These are phyloP conservation scores for Claviceps digitariae DNA, from an alignment of 2,329 filamentous ascomycete species.

Conservation along the genomic window DNA sequence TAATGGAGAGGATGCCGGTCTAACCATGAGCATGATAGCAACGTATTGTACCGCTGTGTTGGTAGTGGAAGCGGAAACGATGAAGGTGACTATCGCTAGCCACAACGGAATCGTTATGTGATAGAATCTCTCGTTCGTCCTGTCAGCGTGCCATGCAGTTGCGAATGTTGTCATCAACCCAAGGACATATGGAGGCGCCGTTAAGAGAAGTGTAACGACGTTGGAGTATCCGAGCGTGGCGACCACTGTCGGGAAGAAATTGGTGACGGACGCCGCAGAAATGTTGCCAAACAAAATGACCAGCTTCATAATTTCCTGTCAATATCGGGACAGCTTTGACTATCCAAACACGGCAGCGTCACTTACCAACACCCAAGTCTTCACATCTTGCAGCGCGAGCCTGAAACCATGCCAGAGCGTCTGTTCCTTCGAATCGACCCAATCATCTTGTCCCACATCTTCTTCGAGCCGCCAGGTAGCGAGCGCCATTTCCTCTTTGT, in stretches of 20 bases:
- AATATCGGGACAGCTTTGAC: background rate
- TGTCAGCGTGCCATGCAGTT: constrained; percentile 60
- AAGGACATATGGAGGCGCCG: constrained; percentile 51
- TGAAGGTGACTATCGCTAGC: constrained; percentile 50
- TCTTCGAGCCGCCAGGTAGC: constrained; percentile 49
- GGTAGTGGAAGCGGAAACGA: constrained; percentile 52
- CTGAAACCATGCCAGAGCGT: constrained; percentile 40
- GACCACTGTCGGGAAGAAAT: constrained; percentile 61
- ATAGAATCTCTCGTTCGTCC: constrained; percentile 55
- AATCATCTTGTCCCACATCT: constrained; percentile 52
- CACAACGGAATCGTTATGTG: constrained; percentile 51
- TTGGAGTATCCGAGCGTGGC: constrained; percentile 49
- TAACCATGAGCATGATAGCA: constrained; percentile 57
- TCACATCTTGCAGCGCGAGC: constrained; percentile 42
- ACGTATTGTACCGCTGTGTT: constrained; percentile 49
- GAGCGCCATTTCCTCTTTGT: constrained; percentile 37
- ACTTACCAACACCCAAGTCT: constrained; percentile 44
- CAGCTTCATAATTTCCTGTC: constrained; percentile 22
- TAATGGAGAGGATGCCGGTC: too few species aligned
- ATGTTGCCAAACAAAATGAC: constrained; percentile 44
- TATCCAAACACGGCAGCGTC: background rate
- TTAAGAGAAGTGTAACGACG: constrained; percentile 48
- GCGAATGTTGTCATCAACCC: constrained; percentile 46
- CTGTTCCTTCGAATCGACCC: constrained; percentile 41
- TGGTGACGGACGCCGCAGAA: constrained; percentile 44